Percentiles rank a stretch among this genome's conserved stretches.
These are phyloP conservation scores for Halophytophthora batemanensis DNA, from an alignment of 352 stramenopile species.

Conservation along the genomic window DNA sequence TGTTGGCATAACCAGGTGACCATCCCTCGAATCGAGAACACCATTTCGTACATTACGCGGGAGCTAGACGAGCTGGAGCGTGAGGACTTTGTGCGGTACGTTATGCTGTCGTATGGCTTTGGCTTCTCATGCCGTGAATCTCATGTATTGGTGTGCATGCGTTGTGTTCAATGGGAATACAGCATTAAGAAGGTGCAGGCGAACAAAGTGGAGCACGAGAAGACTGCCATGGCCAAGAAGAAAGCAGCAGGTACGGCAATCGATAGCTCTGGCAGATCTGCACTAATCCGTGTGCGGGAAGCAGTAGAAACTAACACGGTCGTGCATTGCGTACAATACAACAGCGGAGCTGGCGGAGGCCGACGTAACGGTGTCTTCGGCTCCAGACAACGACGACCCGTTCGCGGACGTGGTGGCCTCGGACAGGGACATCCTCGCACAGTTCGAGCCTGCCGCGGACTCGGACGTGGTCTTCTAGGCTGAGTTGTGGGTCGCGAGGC, in stretches of 20 bases:
- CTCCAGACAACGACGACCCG: conserved; percentile 46
- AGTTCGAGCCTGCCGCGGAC: conserved; percentile 72
- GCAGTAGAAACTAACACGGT: neutral
- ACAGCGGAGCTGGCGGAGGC: conserved; percentile 15
- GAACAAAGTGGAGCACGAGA: conserved; percentile 94
- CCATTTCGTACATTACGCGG: conserved; percentile 96
- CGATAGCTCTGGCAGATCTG: too few species aligned
- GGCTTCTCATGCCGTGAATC: neutral
- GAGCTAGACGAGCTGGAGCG: conserved; percentile 99
- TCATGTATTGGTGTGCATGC: neutral
- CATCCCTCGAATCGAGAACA: conserved; percentile 97
- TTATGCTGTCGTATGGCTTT: neutral
- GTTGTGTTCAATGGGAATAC: conserved; percentile 6
- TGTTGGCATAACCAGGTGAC: conserved; percentile 79
- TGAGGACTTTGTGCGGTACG: conserved; percentile 91
- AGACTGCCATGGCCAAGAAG: conserved; percentile 54
- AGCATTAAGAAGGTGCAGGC: conserved; percentile 98
- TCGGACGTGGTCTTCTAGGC: conserved; percentile 80
- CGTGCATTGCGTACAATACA: neutral
- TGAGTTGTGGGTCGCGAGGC: neutral
- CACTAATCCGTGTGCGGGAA: neutral
- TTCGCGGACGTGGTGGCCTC: conserved; percentile 69
- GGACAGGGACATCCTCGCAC: conserved; percentile 77
- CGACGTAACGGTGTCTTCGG: conserved; percentile 6
- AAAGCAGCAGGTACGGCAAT: conserved; percentile 51